These are phyloP conservation scores for Flaveria linearis DNA, from an alignment of 129 eudicot species.

Conservation along the genomic window DNA sequence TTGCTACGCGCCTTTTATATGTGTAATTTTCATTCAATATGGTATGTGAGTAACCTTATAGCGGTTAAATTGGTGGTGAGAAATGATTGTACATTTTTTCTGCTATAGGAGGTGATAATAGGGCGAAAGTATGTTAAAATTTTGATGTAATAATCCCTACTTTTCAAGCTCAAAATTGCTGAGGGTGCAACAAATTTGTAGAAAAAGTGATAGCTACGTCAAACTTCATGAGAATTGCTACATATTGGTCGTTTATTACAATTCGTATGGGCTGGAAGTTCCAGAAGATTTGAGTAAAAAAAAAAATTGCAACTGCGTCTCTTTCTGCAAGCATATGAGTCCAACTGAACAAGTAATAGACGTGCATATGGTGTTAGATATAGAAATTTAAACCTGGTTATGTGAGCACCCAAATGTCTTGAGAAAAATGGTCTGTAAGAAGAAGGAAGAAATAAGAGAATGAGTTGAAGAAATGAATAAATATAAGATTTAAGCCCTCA, in stretches of 20 bases:
- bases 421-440: constrained; percentile 72
- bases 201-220: too few species aligned
- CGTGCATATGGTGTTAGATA: not conserved
- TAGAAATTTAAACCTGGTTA: constrained; percentile 64
- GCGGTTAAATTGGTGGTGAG: not conserved
- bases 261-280: too few species aligned
- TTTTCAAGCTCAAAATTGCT: too few species aligned
- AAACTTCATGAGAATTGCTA: too few species aligned
- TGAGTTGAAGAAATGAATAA: not conserved
- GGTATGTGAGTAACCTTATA: not conserved
- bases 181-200: too few species aligned
- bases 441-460: not conserved
- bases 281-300: not conserved
- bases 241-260: too few species aligned
- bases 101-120: too few species aligned
- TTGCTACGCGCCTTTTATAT: too few species aligned
- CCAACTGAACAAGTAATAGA: not conserved
- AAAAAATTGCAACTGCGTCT: not conserved
- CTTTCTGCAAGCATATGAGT: not conserved
- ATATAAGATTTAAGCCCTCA: not conserved
- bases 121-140: too few species aligned
- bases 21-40: too few species aligned
- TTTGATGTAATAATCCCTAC: too few species aligned
- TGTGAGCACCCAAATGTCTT: constrained; percentile 99
- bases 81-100: not conserved